A percentile compares a stretch with the other conserved stretches of the same genome.
These are phyloP conservation scores for Viola pubescens DNA, from an alignment of 441 rosid genomes.

Conservation along the genomic window DNA sequence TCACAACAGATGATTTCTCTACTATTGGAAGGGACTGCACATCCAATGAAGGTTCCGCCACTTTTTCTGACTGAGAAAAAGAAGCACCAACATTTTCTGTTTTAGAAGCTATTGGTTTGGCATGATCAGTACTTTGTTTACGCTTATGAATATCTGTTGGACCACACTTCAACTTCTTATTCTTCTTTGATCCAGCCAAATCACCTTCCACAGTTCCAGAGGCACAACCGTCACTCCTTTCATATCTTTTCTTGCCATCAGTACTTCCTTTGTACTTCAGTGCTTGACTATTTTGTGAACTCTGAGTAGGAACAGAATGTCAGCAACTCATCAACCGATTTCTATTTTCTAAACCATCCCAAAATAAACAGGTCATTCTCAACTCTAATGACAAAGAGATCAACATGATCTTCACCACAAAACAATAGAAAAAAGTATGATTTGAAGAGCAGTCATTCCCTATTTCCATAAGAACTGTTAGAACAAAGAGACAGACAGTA, in stretches of 20 bases:
- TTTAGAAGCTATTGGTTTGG: slow-evolving; percentile 13
- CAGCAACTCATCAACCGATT: no score
- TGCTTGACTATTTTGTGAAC: slow-evolving; percentile 22
- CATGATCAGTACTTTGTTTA: slow-evolving; percentile 7
- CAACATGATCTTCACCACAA: no score
- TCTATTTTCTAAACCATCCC: no score
- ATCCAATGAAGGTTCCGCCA: slow-evolving; percentile 7
- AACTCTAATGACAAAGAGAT: no score
- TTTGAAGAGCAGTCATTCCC: no score
- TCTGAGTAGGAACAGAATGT: slow-evolving; percentile 22
- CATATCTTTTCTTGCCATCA: slow-evolving; percentile 20
- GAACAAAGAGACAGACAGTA: no score
- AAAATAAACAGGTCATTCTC: no score
- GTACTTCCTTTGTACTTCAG: slow-evolving; percentile 19
- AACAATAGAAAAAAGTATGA: no score
- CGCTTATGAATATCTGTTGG: slow-evolving; percentile 11
- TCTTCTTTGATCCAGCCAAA: slow-evolving; percentile 39
- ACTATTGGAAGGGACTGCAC: slow-evolving; percentile 17
- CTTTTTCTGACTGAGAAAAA: slow-evolving; percentile 13
- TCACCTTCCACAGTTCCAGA: slow-evolving; percentile 29
- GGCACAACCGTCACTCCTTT: slow-evolving; percentile 23
- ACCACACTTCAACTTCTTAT: slow-evolving; percentile 35
- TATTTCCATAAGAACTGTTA: no score
- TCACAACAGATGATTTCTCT: slow-evolving; percentile 10
- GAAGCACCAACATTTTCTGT: slow-evolving; percentile 19